Base-by-base conservation (phyloP, 1,139 yeast species). In the Blastobotrys petasosporus region DNA sequence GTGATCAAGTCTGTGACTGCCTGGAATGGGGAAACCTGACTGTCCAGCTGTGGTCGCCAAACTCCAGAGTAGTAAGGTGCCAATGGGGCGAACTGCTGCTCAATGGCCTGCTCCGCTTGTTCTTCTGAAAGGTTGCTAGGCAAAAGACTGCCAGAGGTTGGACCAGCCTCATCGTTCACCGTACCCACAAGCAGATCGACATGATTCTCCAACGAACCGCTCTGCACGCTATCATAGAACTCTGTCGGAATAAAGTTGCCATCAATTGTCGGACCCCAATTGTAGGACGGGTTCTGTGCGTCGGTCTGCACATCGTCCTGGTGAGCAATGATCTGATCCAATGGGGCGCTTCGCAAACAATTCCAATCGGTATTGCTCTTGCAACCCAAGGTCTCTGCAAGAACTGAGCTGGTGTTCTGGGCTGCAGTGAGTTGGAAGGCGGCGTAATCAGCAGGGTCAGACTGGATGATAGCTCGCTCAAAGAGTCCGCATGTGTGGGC, bases 401-500 rank as follows among this genome's bases (percentile, higher is more conserved):
- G 20, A 5, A 17, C 33, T 2, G 16, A 10, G 10, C 33, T 16
- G 5, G 29, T n/a, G 4, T 32, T 37, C 11, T 20, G 37, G 2
- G 32, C 37, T 3, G 56, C 52, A 3, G 48, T 31, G 7, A 52
- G 45, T 6, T 49, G 39, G 37, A 56, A 54, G 15, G 59, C 59
- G 17, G 56, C 59, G 44, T 46, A 61, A 15, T 51, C 52, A 41
- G 54, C 56, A 1, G 67, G 65, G 46, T 63, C 67, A 2, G 66
- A 61, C 46, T 61, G 65, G 30, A 64, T 46, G 32, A 63, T 63
- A 1, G 60, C 66, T 23, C 55, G 45, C 12, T 49, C 37, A 42
- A 60, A 60, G 23, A 63, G 44, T 2, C 63, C 61, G 7, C 35
- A 34, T 2, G 62, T 52, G 3, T 48, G 12, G 0, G 57, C 41